These are phyloP conservation scores for Leptographium wingfieldii DNA, from an alignment of 2,329 filamentous ascomycete genomes.

Conservation along the genomic window DNA sequence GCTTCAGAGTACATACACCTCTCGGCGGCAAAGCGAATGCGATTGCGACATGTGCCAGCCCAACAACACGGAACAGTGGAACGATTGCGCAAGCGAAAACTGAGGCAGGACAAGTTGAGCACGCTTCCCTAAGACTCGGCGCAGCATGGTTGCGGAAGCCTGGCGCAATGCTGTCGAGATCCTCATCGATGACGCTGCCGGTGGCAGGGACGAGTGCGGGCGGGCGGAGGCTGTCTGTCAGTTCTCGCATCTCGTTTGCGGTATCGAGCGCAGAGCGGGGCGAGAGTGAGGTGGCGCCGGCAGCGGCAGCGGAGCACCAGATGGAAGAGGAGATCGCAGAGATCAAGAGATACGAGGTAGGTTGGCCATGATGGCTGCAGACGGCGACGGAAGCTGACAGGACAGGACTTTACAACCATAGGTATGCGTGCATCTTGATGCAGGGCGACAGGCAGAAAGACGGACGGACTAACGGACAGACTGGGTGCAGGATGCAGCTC, in stretches of 20 bases:
- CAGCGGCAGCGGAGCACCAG: constrained; percentile 43
- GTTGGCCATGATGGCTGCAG: background rate
- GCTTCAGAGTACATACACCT: no score
- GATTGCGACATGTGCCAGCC: background rate
- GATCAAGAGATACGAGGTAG: constrained; percentile 89
- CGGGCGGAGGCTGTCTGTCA: constrained; percentile 40
- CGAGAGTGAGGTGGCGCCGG: constrained; percentile 38
- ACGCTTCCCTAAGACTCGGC: background rate
- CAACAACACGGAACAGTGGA: background rate
- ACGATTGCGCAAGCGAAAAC: background rate
- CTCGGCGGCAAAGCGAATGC: background rate
- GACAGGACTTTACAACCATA: constrained; percentile 96
- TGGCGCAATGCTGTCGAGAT: constrained; percentile 7
- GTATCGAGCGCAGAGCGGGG: constrained; percentile 43
- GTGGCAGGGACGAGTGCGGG: background rate
- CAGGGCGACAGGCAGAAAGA: constrained; percentile 5
- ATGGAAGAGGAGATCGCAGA: constrained; percentile 93
- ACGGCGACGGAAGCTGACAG: constrained; percentile 20
- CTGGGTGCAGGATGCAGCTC: constrained; percentile 95
- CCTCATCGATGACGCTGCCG: constrained; percentile 4
- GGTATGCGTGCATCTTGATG: constrained; percentile 28
- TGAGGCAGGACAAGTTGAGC: background rate
- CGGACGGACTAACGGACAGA: constrained; percentile 41
- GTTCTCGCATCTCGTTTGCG: constrained; percentile 54
- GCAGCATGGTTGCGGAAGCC: background rate